phyloP scores from a whole-genome alignment of 75 land plant genomes.

The Cupressus sempervirens region DNA sequence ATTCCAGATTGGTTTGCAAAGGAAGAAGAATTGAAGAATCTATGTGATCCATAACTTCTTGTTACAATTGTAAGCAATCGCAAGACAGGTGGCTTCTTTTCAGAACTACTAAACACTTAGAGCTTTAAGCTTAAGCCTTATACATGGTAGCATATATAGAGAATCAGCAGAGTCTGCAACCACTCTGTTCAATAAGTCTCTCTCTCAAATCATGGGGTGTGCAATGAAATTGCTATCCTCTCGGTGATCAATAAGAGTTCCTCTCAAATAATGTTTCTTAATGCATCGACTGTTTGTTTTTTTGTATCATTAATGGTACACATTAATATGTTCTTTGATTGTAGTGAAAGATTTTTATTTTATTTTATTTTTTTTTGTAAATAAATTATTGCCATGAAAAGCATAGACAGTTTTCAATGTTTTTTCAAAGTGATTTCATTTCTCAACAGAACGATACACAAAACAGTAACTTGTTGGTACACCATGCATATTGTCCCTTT shows the following conservation, averaged over 20 bases:
- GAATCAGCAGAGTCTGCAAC: not conserved
- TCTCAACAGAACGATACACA: not conserved
- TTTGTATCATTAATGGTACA: not conserved
- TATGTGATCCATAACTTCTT: constrained; percentile 39
- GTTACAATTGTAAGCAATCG: not conserved
- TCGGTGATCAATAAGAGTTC: not conserved
- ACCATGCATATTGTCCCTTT: not conserved
- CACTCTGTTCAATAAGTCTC: not conserved
- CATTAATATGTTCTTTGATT: not conserved
- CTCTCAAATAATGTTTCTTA: not conserved
- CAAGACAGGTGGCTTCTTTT: not conserved
- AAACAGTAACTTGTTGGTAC: not conserved
- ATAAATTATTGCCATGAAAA: not conserved
- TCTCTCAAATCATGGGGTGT: not conserved
- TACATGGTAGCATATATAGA: not conserved
- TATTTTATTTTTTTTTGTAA: not conserved
- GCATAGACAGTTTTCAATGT: not conserved
- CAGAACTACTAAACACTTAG: not conserved
- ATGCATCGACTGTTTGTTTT: not conserved
- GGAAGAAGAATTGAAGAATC: constrained; percentile 60
- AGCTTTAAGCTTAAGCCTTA: not conserved
- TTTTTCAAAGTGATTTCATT: not conserved
- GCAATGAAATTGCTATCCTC: not conserved
- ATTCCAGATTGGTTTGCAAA: constrained; percentile 73
- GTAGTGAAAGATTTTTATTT: not conserved